A percentile compares a stretch with the other conserved stretches of the same genome.
These are phyloP conservation scores for Stromatinia cepivora DNA, from an alignment of 2,329 filamentous ascomycete species.

Conservation along the genomic window DNA sequence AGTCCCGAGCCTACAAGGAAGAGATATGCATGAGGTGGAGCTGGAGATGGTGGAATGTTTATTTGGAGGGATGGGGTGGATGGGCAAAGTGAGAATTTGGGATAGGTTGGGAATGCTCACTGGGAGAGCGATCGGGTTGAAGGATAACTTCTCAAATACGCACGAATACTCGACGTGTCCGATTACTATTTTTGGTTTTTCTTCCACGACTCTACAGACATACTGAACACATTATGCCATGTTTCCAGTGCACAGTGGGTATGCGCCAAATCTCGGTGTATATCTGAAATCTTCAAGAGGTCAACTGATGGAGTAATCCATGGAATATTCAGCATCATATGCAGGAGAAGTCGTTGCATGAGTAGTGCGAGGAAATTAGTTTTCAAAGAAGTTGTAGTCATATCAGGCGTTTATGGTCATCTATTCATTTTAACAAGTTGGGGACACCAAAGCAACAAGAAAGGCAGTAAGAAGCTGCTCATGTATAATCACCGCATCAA, in stretches of 20 bases:
- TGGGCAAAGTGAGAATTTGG: not conserved
- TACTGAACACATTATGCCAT: not conserved
- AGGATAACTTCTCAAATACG: not conserved
- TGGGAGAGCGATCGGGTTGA: not conserved
- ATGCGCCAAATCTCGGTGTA: not conserved
- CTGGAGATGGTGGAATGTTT: not conserved
- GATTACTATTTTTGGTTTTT: not conserved
- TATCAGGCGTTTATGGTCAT: constrained; percentile 24
- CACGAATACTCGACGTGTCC: not conserved
- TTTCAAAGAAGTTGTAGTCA: constrained; percentile 7
- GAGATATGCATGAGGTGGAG: constrained; percentile 53
- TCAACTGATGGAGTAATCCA: not conserved
- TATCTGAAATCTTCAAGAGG: not conserved
- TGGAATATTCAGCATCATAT: not conserved
- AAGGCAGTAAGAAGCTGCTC: not conserved
- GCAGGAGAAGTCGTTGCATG: not conserved
- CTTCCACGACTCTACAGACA: not conserved
- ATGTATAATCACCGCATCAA: constrained; percentile 11
- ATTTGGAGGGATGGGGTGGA: not conserved
- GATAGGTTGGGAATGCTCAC: not conserved
- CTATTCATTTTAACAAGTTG: constrained; percentile 6
- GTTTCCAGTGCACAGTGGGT: not conserved
- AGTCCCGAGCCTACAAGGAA: constrained; percentile 81
- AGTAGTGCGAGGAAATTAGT: not conserved
- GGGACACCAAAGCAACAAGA: not conserved